Percentiles rank a stretch among this genome's conserved stretches.
Conservation (phyloP, 306 rosid genomes). For the Begonia masoniana region DNA sequence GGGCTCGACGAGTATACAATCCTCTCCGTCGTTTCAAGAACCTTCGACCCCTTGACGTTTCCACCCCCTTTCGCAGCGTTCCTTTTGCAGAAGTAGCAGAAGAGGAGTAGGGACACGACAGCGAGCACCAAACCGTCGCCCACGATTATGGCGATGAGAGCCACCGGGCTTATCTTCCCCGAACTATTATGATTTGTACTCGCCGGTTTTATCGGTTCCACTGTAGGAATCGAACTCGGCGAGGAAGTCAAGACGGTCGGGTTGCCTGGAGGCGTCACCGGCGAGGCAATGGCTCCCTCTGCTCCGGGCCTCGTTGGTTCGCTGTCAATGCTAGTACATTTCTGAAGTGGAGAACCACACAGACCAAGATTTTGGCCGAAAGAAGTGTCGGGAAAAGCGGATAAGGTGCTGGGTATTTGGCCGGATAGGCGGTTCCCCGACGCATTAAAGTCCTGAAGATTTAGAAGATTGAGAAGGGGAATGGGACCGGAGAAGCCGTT, state of each 20-base stretch:
- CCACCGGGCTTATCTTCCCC: conserved; percentile 29
- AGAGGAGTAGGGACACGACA: conserved; percentile 48
- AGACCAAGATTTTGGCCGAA: conserved; percentile 39
- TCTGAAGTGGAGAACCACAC: conserved; percentile 49
- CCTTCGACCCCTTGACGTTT: conserved; percentile 38
- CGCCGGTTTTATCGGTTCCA: conserved; percentile 6
- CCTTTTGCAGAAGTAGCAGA: conserved; percentile 54
- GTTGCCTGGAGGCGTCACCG: conserved; percentile 24
- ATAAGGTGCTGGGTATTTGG: conserved; percentile 41
- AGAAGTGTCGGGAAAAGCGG: conserved; percentile 38
- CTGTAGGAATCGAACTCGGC: conserved; percentile 43
- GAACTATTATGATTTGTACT: conserved; percentile 10
- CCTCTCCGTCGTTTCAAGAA: conserved; percentile 44
- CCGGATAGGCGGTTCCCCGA: conserved; percentile 49
- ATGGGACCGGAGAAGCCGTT: conserved; percentile 43
- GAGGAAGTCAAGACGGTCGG: conserved; percentile 41
- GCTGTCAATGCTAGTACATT: conserved; percentile 17
- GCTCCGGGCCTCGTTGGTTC: conserved; percentile 70
- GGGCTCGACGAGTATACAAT: conserved; percentile 80
- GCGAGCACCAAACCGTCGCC: conserved; percentile 49
- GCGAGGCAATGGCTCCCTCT: conserved; percentile 59
- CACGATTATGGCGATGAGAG: conserved; percentile 42
- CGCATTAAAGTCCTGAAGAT: conserved; percentile 53
- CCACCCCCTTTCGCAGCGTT: conserved; percentile 19
- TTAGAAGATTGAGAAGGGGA: conserved; percentile 28